A percentile compares a stretch with the other conserved stretches of the same genome.
Evolutionary conservation across 176 grass and related monocot species (phyloP).

Genomic region (Secale cereale): DNA sequence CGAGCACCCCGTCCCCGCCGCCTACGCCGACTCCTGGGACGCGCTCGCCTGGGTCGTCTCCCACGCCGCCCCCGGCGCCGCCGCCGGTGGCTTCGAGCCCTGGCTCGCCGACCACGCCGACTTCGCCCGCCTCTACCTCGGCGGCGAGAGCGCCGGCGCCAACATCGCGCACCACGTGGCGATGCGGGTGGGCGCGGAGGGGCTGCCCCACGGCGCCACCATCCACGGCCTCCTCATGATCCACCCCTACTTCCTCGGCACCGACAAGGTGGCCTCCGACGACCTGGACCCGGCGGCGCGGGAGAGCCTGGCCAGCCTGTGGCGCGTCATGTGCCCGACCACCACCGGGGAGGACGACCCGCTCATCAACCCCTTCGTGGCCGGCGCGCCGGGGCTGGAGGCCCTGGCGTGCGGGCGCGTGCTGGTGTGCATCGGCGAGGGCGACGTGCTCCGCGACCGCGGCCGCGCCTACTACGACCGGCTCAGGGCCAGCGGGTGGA

Average conservation of each 20-base stretch:
- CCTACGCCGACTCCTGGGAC: slow-evolving; percentile 46
- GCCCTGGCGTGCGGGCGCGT: slow-evolving; percentile 38
- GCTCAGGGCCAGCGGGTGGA: slow-evolving; percentile 41
- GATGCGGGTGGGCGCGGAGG: slow-evolving; percentile 45
- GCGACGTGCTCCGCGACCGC: slow-evolving; percentile 56
- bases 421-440: slow-evolving; percentile 45
- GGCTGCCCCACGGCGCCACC: slow-evolving; percentile 24
- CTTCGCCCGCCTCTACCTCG: slow-evolving; percentile 67
- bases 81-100: background rate
- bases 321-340: slow-evolving; percentile 55
- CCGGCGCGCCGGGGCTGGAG: slow-evolving; percentile 18
- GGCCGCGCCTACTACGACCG: slow-evolving; percentile 48
- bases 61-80: background rate
- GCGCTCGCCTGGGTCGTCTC: slow-evolving; percentile 68
- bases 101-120: slow-evolving; percentile 47
- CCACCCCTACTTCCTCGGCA: slow-evolving; percentile 81
- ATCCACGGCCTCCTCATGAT: slow-evolving; percentile 62
- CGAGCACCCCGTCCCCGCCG: slow-evolving; percentile 60
- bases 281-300: slow-evolving; percentile 22
- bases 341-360: slow-evolving; percentile 55
- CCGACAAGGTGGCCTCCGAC: slow-evolving; percentile 42
- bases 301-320: slow-evolving; percentile 40
- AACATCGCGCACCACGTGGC: slow-evolving; percentile 82
- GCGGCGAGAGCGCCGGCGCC: slow-evolving; percentile 74
- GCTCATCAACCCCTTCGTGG: slow-evolving; percentile 51